phyloP scores from a whole-genome alignment of 148 eudicot species.

The Amaranthus hypochondriacus region DNA sequence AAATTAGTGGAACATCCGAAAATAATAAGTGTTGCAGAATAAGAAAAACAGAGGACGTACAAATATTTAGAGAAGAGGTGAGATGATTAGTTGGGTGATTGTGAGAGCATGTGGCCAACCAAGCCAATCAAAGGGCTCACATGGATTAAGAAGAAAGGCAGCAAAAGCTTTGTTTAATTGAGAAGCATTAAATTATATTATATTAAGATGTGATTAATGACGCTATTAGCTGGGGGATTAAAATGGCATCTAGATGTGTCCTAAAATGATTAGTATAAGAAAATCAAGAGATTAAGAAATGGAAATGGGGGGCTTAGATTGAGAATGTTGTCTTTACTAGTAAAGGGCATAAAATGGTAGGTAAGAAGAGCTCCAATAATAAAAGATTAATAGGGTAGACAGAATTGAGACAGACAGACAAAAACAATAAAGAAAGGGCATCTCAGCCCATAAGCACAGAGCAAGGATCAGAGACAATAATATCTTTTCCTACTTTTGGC shows the following conservation, averaged over 20 bases:
- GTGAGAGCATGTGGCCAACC: constrained; percentile 56
- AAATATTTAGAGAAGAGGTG: background rate
- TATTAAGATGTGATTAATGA: constrained; percentile 18
- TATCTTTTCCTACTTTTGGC: constrained; percentile 7
- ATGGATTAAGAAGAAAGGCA: constrained; percentile 31
- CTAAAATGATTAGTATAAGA: constrained; percentile 12
- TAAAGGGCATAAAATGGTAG: constrained; percentile 23
- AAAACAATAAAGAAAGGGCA: constrained; percentile 18
- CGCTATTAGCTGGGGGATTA: constrained; percentile 21
- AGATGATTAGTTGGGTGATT: constrained; percentile 23
- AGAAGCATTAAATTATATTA: constrained; percentile 17
- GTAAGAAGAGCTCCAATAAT: constrained; percentile 17
- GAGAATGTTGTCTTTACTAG: constrained; percentile 22
- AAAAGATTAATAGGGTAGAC: constrained; percentile 20
- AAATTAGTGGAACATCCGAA: background rate
- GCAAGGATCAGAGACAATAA: constrained; percentile 22
- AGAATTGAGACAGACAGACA: constrained; percentile 27
- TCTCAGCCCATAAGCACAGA: constrained; percentile 18
- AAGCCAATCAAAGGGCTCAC: constrained; percentile 35
- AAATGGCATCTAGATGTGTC: constrained; percentile 20
- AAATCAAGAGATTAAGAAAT: background rate
- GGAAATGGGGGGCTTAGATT: constrained; percentile 24
- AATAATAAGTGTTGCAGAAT: background rate
- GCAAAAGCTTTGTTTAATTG: constrained; percentile 27
- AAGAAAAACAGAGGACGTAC: background rate